phyloP scores from a whole-genome alignment of 306 rosid genomes.

The Acacia crassicarpa region DNA sequence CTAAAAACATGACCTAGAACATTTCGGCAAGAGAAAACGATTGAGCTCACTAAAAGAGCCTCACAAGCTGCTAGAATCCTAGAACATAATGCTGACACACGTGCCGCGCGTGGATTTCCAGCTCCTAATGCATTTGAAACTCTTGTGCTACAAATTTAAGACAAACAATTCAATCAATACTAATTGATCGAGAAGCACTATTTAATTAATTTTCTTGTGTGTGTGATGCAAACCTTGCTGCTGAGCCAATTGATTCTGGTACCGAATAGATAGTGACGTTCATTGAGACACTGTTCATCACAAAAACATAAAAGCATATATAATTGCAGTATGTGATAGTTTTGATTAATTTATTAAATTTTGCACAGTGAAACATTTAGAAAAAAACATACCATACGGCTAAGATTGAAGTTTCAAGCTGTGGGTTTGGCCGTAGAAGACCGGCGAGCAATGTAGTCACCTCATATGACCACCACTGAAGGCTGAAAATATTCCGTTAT shows the following conservation, averaged over 20 bases:
- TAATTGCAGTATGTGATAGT: background rate
- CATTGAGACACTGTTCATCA: slow-evolving; percentile 51
- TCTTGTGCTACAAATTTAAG: background rate
- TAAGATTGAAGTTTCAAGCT: slow-evolving; percentile 78
- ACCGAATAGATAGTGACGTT: slow-evolving; percentile 50
- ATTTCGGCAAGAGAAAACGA: slow-evolving; percentile 34
- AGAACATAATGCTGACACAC: background rate
- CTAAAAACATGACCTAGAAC: slow-evolving; percentile 65
- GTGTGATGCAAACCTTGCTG: slow-evolving; percentile 41
- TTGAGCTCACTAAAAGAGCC: background rate
- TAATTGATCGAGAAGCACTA: background rate
- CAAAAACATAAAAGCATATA: background rate
- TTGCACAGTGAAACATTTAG: background rate
- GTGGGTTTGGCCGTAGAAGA: slow-evolving; percentile 67
- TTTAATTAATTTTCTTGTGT: too few relatives aligned
- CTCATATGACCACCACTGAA: slow-evolving; percentile 86
- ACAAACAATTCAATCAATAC: background rate
- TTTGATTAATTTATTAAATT: too few relatives aligned
- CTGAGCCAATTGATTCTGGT: slow-evolving; percentile 65
- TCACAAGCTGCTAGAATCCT: background rate
- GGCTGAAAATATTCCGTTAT: slow-evolving; percentile 42
- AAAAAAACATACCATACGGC: slow-evolving; percentile 39
- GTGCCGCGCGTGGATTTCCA: background rate
- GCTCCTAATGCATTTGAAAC: slow-evolving; percentile 7
- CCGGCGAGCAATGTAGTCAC: slow-evolving; percentile 68